Evolutionary conservation across 257 asterid genomes (phyloP).

Genomic region (Solanum acaule): DNA sequence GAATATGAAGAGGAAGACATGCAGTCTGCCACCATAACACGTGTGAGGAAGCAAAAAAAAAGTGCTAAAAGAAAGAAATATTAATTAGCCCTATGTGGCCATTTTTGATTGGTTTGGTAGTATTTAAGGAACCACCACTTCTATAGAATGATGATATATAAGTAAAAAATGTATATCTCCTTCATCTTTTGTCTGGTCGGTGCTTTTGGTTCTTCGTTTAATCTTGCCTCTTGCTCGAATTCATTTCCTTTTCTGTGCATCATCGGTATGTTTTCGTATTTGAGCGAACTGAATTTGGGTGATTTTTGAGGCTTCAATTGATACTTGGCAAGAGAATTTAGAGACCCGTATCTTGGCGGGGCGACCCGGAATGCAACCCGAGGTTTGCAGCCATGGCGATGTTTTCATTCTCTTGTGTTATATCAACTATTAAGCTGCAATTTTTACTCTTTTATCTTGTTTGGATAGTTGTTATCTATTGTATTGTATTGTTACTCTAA

Average conservation of each 20-base stretch:
- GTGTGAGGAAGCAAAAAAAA: too few relatives aligned
- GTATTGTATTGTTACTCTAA: neutral
- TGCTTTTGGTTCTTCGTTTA: neutral
- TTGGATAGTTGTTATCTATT: neutral
- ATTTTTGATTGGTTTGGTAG: too few relatives aligned
- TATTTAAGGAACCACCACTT: too few relatives aligned
- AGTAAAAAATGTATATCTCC: too few relatives aligned
- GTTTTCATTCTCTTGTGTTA: neutral
- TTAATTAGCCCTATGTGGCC: too few relatives aligned
- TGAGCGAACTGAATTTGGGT: neutral
- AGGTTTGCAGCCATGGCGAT: neutral
- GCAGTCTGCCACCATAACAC: too few relatives aligned
- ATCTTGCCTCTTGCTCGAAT: neutral
- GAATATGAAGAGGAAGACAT: too few relatives aligned
- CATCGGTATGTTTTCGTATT: too few relatives aligned
- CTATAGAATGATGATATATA: too few relatives aligned
- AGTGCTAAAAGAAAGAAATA: too few relatives aligned
- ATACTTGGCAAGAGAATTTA: neutral
- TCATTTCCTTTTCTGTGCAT: too few relatives aligned
- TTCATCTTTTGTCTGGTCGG: neutral
- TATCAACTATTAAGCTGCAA: neutral
- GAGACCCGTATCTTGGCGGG: neutral
- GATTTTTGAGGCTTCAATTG: neutral
- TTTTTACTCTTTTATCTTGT: neutral
- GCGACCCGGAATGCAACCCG: neutral